Evolutionary conservation across 192 early-diverging fungal species (phyloP).

Genomic region (Rhizophagus sp.): DNA sequence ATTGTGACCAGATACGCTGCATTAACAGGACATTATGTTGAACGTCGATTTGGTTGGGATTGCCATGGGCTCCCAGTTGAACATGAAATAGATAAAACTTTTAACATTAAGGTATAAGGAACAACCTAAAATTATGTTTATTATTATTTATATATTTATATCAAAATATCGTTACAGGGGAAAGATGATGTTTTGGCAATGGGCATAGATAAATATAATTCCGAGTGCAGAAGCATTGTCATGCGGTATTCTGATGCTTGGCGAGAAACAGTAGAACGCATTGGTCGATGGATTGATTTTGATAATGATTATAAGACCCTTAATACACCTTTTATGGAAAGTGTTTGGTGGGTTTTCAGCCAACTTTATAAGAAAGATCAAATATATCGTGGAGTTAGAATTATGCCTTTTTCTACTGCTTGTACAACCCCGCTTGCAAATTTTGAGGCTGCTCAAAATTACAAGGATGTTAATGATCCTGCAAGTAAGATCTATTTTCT

Average conservation of each 20-base stretch:
- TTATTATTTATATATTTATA: slow-evolving; percentile 19
- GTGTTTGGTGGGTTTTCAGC: slow-evolving; percentile 99
- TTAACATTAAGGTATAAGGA: slow-evolving; percentile 74
- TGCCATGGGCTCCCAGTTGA: slow-evolving; percentile 88
- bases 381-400: slow-evolving; percentile 90
- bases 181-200: slow-evolving; percentile 87
- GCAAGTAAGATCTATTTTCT: slow-evolving; percentile 51
- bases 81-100: slow-evolving; percentile 94
- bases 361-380: slow-evolving; percentile 92
- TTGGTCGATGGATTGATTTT: slow-evolving; percentile 99
- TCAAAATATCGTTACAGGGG: slow-evolving; percentile 42
- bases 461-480: slow-evolving; percentile 96
- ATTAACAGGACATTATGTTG: slow-evolving; percentile 94
- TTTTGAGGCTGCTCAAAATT: slow-evolving; percentile 96
- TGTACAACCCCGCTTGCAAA: slow-evolving; percentile 93
- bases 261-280: slow-evolving; percentile 90
- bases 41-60: slow-evolving; percentile 98
- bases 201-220: slow-evolving; percentile 98
- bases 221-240: slow-evolving; percentile 94
- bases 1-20: slow-evolving; percentile 96
- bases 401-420: slow-evolving; percentile 97
- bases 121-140: not conserved
- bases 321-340: slow-evolving; percentile 96
- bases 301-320: slow-evolving; percentile 99
- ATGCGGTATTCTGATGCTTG: slow-evolving; percentile 94